Evolutionary conservation across 2,329 filamentous ascomycete genomes (phyloP), one percentile per base, ranked within the genome.

Genomic region (Alternaria solani): DNA sequence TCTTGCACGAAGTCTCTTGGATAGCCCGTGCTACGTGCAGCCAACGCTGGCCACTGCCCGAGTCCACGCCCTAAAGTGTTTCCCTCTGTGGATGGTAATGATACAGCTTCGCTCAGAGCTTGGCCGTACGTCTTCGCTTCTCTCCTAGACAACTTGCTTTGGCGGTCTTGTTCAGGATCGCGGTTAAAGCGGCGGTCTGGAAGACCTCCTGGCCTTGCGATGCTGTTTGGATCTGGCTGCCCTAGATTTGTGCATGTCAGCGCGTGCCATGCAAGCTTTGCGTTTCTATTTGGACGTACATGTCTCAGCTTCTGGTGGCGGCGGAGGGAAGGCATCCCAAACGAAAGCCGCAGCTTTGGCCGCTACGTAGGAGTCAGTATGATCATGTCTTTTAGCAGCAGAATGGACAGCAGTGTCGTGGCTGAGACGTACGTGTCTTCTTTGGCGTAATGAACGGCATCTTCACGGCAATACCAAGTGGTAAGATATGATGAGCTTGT

Each of bases 291-390:
- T 1, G 18, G n/a, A 12, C 65, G n/a, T 44, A 51, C 66, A 67
- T 8, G 38, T n/a, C 30, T 55, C 57, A 1, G 55, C 46, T 16
- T 63, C 63, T 1, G 61, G 62, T 9, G 59, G 51, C 1, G 61
- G 60, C 1, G 51, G 43, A 1, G 67, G 54, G n/a, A 70, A 69
- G 0, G 32, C 16, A 7, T 62, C 54, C 64, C 59, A 68, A 0
- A 55, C 55, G 4, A 59, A 11, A 5, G 25, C 25, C 1, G 20
- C 7, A 16, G 14, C 9, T 2, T 23, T 38, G 18, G 18, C 36
- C 9, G 14, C 38, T 36, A 20, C 1, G 43, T 6, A 23, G 16
- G 2, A 1, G 12, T 49, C 30, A 49, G 30, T 5, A 3, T 36
- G 14, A 4, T n/a, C 7, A 25, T 25, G 12, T n/a, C 38, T 2